Evolutionary conservation across 2,329 filamentous ascomycete species (phyloP).

Genomic region (Passalora sequoiae): DNA sequence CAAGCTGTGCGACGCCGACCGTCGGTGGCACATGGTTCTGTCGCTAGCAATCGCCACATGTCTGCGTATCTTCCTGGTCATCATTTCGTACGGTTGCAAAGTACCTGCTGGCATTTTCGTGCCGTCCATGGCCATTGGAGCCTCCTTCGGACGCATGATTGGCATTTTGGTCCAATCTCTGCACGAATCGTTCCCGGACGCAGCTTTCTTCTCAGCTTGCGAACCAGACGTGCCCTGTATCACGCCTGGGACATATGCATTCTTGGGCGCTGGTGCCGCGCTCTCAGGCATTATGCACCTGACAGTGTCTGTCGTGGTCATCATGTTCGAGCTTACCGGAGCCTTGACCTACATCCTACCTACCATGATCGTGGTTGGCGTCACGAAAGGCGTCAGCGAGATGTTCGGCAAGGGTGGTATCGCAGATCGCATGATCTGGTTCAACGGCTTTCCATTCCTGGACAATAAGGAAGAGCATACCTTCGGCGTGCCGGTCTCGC

Average conservation of each 20-base stretch:
- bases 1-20: conserved; percentile 74
- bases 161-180: conserved; percentile 89
- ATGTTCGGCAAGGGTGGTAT: conserved; percentile 94
- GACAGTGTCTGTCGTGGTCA: conserved; percentile 92
- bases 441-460: conserved; percentile 92
- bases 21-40: conserved; percentile 70
- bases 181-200: conserved; percentile 75
- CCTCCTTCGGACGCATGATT: conserved; percentile 87
- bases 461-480: conserved; percentile 98
- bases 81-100: conserved; percentile 96
- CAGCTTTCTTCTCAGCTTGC: conserved; percentile 81
- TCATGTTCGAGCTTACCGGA: conserved; percentile 99
- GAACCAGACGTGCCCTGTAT: conserved; percentile 91
- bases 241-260: conserved; percentile 94
- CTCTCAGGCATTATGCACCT: conserved; percentile 98
- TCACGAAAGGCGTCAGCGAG: conserved; percentile 89
- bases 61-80: conserved; percentile 76
- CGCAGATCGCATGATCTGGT: conserved; percentile 97
- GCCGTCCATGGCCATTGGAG: conserved; percentile 94
- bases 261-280: conserved; percentile 85
- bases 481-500: conserved; percentile 87
- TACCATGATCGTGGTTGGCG: conserved; percentile 97
- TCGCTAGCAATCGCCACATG: conserved; percentile 75
- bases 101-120: conserved; percentile 97
- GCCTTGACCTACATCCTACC: conserved; percentile 94